Evolutionary conservation across 352 stramenopile species (phyloP).

Genomic region (Globisporangium heterothallicum): DNA sequence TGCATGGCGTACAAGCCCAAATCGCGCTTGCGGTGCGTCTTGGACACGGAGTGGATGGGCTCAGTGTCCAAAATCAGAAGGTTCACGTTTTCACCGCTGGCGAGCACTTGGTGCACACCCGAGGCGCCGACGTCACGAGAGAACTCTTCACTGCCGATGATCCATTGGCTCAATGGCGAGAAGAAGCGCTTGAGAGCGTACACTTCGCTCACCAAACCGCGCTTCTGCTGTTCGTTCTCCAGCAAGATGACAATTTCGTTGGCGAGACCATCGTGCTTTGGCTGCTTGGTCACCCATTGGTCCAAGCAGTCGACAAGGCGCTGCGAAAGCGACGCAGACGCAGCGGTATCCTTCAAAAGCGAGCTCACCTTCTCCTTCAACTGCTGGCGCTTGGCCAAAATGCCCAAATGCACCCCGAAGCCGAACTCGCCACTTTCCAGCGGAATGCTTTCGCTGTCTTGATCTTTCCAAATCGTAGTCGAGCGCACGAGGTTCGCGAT

Average conservation of each 20-base stretch:
- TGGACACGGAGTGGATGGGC: constrained; percentile 54
- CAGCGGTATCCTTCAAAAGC: constrained; percentile 27
- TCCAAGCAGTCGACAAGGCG: constrained; percentile 43
- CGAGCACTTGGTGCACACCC: constrained; percentile 67
- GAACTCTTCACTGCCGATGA: constrained; percentile 73
- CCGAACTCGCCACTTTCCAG: constrained; percentile 70
- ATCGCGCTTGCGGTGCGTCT: constrained; percentile 86
- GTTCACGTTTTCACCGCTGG: constrained; percentile 73
- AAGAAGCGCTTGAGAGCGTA: constrained; percentile 56
- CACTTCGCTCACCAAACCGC: constrained; percentile 40
- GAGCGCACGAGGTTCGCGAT: constrained; percentile 69
- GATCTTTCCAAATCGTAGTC: constrained; percentile 61
- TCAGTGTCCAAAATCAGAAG: constrained; percentile 74
- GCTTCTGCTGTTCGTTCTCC: constrained; percentile 47
- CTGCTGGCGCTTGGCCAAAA: constrained; percentile 64
- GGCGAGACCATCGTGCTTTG: constrained; percentile 49
- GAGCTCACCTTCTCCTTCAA: constrained; percentile 55
- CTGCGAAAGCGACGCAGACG: constrained; percentile 26
- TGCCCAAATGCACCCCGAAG: constrained; percentile 63
- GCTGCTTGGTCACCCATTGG: constrained; percentile 44
- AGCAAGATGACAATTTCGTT: constrained; percentile 65
- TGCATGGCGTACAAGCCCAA: constrained; percentile 91
- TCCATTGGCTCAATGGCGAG: constrained; percentile 71
- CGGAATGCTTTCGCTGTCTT: constrained; percentile 34
- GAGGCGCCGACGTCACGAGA: constrained; percentile 64